A percentile compares a stretch with the other conserved stretches of the same genome.
These are phyloP conservation scores for Haematococcus lacustris DNA, from an alignment of 139 green algal species.

Conservation along the genomic window DNA sequence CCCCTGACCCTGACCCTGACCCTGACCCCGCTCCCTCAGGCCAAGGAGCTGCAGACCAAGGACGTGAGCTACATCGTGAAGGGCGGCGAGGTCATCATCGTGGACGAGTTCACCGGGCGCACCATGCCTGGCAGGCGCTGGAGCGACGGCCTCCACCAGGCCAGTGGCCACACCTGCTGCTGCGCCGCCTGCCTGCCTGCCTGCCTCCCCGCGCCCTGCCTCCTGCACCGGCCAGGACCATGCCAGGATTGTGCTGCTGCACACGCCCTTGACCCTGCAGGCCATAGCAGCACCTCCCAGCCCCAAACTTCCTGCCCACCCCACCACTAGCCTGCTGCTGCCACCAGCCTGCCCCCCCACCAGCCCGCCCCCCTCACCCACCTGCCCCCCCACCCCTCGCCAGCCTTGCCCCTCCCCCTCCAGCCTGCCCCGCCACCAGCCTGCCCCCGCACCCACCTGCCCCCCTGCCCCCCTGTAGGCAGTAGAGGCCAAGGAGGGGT, in stretches of 20 bases:
- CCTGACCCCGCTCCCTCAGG: constrained; percentile 33
- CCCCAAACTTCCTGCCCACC: too few relatives aligned
- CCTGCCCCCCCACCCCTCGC: background rate
- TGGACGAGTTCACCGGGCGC: constrained; percentile 96
- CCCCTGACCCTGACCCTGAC: too few relatives aligned
- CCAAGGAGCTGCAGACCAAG: constrained; percentile 89
- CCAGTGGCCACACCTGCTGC: too few relatives aligned
- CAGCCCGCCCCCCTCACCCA: background rate
- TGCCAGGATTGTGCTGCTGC: too few relatives aligned
- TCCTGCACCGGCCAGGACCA: too few relatives aligned
- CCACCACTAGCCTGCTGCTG: too few relatives aligned
- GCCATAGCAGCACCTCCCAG: too few relatives aligned
- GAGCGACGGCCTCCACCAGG: constrained; percentile 86
- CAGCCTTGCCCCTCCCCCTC: background rate
- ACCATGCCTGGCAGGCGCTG: constrained; percentile 90
- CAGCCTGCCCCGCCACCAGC: background rate
- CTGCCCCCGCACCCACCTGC: background rate
- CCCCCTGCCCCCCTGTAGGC: constrained; percentile 46
- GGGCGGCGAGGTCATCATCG: constrained; percentile 87
- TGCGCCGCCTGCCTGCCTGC: too few relatives aligned
- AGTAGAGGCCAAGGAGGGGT: constrained; percentile 94
- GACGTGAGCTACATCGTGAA: constrained; percentile 97
- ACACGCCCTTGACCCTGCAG: too few relatives aligned
- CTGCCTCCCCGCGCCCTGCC: too few relatives aligned
- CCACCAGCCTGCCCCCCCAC: too few relatives aligned